Evolutionary conservation across 2,329 filamentous ascomycete species (phyloP).

Genomic region (Penicillium sp.): DNA sequence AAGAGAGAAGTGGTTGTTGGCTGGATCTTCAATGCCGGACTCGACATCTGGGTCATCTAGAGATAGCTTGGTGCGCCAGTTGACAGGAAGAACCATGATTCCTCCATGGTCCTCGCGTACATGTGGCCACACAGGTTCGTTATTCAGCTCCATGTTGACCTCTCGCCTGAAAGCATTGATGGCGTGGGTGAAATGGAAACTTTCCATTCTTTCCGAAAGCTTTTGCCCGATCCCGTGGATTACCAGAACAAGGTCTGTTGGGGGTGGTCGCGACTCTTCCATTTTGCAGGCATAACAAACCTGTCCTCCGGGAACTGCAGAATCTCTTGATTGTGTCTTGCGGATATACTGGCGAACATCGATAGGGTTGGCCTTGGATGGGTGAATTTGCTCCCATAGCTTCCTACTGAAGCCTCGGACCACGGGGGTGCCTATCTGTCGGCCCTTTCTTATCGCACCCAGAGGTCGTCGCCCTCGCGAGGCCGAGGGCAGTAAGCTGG

Average conservation of each 20-base stretch:
- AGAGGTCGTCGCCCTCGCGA: slow-evolving; percentile 82
- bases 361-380: slow-evolving; percentile 46
- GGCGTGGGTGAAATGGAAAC: slow-evolving; percentile 94
- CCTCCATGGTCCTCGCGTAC: slow-evolving; percentile 78
- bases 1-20: slow-evolving; percentile 65
- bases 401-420: slow-evolving; percentile 82
- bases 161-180: slow-evolving; percentile 87
- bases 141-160: slow-evolving; percentile 80
- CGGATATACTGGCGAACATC: slow-evolving; percentile 46
- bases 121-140: slow-evolving; percentile 70
- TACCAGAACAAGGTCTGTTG: slow-evolving; percentile 86
- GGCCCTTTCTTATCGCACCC: slow-evolving; percentile 79
- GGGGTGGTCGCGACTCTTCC: slow-evolving; percentile 65
- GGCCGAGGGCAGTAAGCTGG: slow-evolving; percentile 78
- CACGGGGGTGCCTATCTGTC: slow-evolving; percentile 82
- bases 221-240: slow-evolving; percentile 98
- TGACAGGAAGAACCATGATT: slow-evolving; percentile 91
- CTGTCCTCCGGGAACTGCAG: slow-evolving; percentile 27
- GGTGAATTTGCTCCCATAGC: slow-evolving; percentile 74
- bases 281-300: slow-evolving; percentile 60
- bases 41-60: slow-evolving; percentile 76
- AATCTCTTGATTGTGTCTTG: slow-evolving; percentile 37
- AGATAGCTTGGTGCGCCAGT: slow-evolving; percentile 87
- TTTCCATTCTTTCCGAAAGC: slow-evolving; percentile 89
- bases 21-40: slow-evolving; percentile 52